Base-by-base conservation (phyloP, 1,284 basidiomycete species). In the Cutaneotrichosporon sp. region DNA sequence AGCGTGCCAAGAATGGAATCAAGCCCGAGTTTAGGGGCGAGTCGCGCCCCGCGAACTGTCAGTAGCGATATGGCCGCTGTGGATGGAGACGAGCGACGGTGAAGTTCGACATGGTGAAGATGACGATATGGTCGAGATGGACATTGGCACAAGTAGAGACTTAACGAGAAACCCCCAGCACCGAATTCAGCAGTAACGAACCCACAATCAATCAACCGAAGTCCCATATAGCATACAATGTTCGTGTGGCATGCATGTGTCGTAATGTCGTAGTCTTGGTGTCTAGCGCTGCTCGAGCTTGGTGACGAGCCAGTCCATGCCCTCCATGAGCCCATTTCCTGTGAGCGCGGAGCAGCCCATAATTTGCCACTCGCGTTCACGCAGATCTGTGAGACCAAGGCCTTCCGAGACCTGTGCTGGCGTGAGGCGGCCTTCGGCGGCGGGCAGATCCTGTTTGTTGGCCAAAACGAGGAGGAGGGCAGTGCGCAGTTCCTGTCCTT, bases 401-500 rank as follows among this genome's bases (percentile, higher is more conserved):
- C 73, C 75, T 50, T 78, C 75, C 0, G 76, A 78, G 16, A 79
- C 76, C 57, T 78, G 76, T 1, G 77, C 76, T 1, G 78, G 74
- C 8, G 72, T 76, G 56, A 79, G 58, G 16, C 68, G 61, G 27
- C 69, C 69, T 33, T 68, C 64, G 0, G 62, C 56, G 12, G 60
- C 62, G 7, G 72, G 70, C n/a, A 79, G 70, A 55, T 79, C 78
- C 58, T 79, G 78, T 62, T 79, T 79, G 64, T 79, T 79, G 5
- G 78, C 78, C 42, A 78, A 72, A 5, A 79, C 74, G 24, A 79
- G 64, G 27, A 79, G 67, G 12, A 77, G 71, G 1, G 77, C 69
- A 8, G 67, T 68, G 32, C 65, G 52, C 6, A 76, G 64, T 52
- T 73, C 68, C 71, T 75, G 49, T n/a, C n/a, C 4, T 12, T 24